These are phyloP conservation scores for Colletotrichum incanum DNA, from an alignment of 2,329 filamentous ascomycete genomes.

Conservation along the genomic window DNA sequence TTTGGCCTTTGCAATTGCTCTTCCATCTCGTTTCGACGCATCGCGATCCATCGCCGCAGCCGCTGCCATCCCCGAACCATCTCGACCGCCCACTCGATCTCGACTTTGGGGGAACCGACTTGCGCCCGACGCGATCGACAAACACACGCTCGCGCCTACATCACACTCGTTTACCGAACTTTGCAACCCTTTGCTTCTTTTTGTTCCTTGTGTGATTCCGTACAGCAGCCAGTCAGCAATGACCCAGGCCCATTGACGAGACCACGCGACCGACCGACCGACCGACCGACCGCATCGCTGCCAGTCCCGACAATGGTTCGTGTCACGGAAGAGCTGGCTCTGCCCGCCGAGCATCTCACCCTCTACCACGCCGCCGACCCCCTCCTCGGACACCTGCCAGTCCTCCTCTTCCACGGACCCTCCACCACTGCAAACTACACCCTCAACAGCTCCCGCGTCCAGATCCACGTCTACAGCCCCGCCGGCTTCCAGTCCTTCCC, in stretches of 20 bases:
- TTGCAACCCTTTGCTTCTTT: constrained; percentile 16
- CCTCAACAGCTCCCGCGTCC: constrained; percentile 91
- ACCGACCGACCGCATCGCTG: constrained; percentile 40
- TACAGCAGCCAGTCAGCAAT: constrained; percentile 45
- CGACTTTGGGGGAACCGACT: constrained; percentile 1
- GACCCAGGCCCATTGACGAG: constrained; percentile 47
- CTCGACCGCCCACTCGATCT: constrained; percentile 31
- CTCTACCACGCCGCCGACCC: constrained; percentile 93
- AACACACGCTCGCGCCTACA: background rate
- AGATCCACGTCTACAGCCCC: constrained; percentile 91
- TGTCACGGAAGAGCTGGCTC: constrained; percentile 82
- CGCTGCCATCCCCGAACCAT: constrained; percentile 11
- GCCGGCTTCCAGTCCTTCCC: constrained; percentile 92
- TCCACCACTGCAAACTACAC: constrained; percentile 91
- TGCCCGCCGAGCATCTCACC: constrained; percentile 85
- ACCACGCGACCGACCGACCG: constrained; percentile 41
- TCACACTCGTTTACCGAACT: constrained; percentile 31
- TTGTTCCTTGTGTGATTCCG: constrained; percentile 23
- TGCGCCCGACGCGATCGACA: constrained; percentile 28
- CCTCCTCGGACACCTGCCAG: constrained; percentile 82
- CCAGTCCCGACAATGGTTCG: constrained; percentile 80
- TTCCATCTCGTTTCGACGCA: constrained; percentile 13
- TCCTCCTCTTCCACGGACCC: constrained; percentile 93
- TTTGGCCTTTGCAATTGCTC: background rate
- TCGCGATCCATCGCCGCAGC: constrained; percentile 19